phyloP scores from a whole-genome alignment of 1,284 basidiomycete genomes.

The Ganoderma multipileum region DNA sequence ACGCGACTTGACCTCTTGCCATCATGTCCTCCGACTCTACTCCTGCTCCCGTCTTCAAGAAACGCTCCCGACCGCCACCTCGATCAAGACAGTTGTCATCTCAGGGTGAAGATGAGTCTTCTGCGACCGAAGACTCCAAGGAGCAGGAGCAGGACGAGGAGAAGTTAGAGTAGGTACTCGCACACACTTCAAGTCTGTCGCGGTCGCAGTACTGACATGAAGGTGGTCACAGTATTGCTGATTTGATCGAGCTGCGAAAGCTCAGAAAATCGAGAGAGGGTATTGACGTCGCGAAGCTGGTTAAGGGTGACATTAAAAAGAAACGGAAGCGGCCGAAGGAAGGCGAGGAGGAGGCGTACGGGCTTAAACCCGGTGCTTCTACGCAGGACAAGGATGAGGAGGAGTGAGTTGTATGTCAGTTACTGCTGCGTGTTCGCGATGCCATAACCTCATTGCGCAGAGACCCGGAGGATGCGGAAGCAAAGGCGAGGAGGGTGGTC shows the following conservation, averaged over 20 bases:
- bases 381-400: slow-evolving; percentile 60
- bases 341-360: slow-evolving; percentile 60
- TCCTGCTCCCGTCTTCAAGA: slow-evolving; percentile 59
- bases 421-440: slow-evolving; percentile 6
- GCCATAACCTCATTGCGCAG: slow-evolving; percentile 38
- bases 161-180: slow-evolving; percentile 55
- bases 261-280: slow-evolving; percentile 80
- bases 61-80: slow-evolving; percentile 64
- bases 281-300: slow-evolving; percentile 87
- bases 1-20: neutral
- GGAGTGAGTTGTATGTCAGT: slow-evolving; percentile 54
- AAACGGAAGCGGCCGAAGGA: slow-evolving; percentile 63
- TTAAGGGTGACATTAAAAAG: slow-evolving; percentile 83
- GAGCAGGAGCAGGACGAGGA: slow-evolving; percentile 48
- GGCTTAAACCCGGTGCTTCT: slow-evolving; percentile 57
- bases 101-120: neutral
- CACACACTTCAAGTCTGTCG: slow-evolving; percentile 14
- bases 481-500: slow-evolving; percentile 77
- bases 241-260: slow-evolving; percentile 86
- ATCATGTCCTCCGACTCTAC: neutral
- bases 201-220: slow-evolving; percentile 15
- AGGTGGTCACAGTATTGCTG: slow-evolving; percentile 63
- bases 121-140: slow-evolving; percentile 42
- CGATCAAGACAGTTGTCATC: slow-evolving; percentile 53
- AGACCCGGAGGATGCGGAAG: slow-evolving; percentile 68